Base-by-base conservation (phyloP, 805 yeast species). In the Suhomyces xylopsoci region DNA sequence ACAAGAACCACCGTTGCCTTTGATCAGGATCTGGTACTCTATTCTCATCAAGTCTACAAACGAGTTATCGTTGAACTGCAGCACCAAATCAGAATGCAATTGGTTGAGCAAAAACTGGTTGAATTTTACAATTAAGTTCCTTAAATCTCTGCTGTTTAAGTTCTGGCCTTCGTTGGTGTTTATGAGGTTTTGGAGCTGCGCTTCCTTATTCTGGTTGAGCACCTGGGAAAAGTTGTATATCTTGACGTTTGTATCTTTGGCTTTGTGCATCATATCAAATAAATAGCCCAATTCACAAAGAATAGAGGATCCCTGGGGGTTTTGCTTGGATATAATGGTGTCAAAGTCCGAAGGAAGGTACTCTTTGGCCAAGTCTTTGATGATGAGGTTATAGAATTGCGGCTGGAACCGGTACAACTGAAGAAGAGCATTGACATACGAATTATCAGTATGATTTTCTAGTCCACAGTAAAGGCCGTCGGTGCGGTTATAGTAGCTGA, bases 251-350 rank as follows among this genome's bases (percentile, higher is more conserved):
- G 81, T 80, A 0, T 96, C 94, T 12, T 79, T 70, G 0, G 97
- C 90, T 65, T 89, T 88, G 42, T 79, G 79, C 70, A 93, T 79
- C 99, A 94, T 93, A 63, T 96, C 98, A 69, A 83, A 90, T 12
- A 96, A 71, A 57, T 90, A 90, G 0, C 97, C 99, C 45, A 92
- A 71, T 64, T 94, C 97, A 47, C 88, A 84, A 25, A 91, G 68
- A 3, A 92, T 65, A 2, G 88, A 83, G 1, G 78, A 70, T 0
- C 79, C 78, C 50, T 72, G 75, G 36, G 69, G 71, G 48, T 73
- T 74, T 25, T 63, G 64, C 6, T 57, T 45, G 6, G 52, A 50
- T 7, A 63, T 48, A 3, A 73, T 64, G 2, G 70, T 62, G 0
- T 67, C 67, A 36, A 71, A 66, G 61, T 65, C 74, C 52, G 62